Evolutionary conservation across 345 rosid genomes (phyloP), one percentile per base, ranked within the genome.

Genomic region (Microcos paniculata): DNA sequence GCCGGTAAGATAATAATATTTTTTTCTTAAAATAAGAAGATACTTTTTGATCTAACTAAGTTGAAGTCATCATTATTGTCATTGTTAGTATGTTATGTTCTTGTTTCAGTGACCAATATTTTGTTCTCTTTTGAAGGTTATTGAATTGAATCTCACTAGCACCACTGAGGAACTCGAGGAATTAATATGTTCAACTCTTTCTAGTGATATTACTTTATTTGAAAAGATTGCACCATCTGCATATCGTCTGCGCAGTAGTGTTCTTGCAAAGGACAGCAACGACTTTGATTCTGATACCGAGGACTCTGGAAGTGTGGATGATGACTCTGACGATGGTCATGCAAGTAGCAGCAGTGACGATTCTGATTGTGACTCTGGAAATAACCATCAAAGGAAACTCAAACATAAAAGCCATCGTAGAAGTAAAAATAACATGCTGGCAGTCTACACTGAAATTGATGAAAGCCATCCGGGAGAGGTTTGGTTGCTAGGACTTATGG

Each of bases 391-490:
- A 70, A 77, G 83, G 77, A 87, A 85, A 84, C 74, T 62, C 26
- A 85, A 81, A 65, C 71, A 42, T 67, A 70, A 53, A 46, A 83
- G 71, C 62, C 66, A 49, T 48, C 70, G 7, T 75, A 87, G 77
- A 87, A 83, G 77, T 77, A 86, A 82, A 85, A 82, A 77, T 61
- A 84, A 82, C 49, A 77, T 67, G 79, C 35, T 87, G 67, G 80
- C 80, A 19, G 76, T 87, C 19, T 63, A 84, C 75, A 82, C 80
- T 76, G 99, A 96, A 87, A 93, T 96, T 84, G 99, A 96, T 88
- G 99, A 96, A 88, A 92, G 97, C 85, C 88, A 84, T 76, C 90
- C 88, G 6, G 99, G 98, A 83, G 98, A 92, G 74, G 89, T 89
- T 62, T 96, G 99, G 98, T 77, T 96, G 80, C 82, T 92, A 74